A percentile compares a stretch with the other conserved stretches of the same genome.
phyloP scores from a whole-genome alignment of 768 basidiomycete genomes.

The Termitomyces sp. region DNA sequence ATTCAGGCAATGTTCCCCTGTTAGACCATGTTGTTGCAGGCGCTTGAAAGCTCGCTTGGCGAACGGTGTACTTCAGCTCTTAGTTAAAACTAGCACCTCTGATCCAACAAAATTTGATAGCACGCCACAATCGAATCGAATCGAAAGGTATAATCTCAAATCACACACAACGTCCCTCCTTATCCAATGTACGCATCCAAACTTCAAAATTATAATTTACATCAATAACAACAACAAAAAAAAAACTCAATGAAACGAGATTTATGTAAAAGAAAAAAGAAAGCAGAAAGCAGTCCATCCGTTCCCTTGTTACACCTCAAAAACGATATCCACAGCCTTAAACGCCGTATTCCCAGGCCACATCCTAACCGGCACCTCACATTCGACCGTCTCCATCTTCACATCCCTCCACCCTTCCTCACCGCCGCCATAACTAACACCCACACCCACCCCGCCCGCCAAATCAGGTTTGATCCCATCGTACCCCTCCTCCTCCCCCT shows the following conservation, averaged over 20 bases:
- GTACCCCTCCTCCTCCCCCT: conserved; percentile 36
- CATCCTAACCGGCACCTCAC: conserved; percentile 84
- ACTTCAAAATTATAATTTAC: neutral
- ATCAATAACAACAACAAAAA: neutral
- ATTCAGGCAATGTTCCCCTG: no score
- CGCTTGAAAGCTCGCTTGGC: no score
- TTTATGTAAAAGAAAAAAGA: neutral
- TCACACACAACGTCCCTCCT: no score
- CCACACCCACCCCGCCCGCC: conserved; percentile 46
- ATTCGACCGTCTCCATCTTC: conserved; percentile 84
- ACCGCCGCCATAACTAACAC: conserved; percentile 45
- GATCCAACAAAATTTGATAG: no score
- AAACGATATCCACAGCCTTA: conserved; percentile 71
- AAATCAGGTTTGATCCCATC: conserved; percentile 43
- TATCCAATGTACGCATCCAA: neutral
- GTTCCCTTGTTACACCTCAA: conserved; percentile 43
- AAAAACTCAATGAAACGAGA: neutral
- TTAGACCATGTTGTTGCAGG: no score
- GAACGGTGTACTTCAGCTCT: no score
- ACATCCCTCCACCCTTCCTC: conserved; percentile 65
- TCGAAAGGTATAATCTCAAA: no score
- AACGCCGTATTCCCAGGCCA: conserved; percentile 90
- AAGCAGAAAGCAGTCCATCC: neutral
- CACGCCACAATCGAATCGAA: no score
- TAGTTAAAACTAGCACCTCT: no score